These are phyloP conservation scores for Tilletiaria anomala DNA, from an alignment of 1,284 basidiomycete genomes.

Conservation along the genomic window DNA sequence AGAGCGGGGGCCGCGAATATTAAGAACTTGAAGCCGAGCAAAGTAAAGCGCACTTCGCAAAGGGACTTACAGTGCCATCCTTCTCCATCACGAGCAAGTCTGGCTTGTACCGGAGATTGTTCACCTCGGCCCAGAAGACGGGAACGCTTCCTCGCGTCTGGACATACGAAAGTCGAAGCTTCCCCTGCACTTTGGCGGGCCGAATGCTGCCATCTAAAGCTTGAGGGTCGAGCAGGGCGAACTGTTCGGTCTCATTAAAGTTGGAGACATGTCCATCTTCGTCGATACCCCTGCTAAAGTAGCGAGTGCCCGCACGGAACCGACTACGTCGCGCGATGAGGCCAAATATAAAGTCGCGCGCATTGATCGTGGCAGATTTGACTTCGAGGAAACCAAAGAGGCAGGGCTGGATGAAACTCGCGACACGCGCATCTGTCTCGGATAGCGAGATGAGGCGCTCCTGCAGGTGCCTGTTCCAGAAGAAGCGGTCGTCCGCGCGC, in stretches of 20 bases:
- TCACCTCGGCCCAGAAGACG: slow-evolving; percentile 92
- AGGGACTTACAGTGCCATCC: too few relatives aligned
- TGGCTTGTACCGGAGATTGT: slow-evolving; percentile 89
- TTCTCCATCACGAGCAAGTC: slow-evolving; percentile 92
- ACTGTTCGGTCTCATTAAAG: slow-evolving; percentile 44
- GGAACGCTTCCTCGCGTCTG: slow-evolving; percentile 90
- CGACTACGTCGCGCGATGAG: slow-evolving; percentile 86
- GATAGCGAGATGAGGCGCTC: slow-evolving; percentile 17
- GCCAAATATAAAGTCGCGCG: slow-evolving; percentile 64
- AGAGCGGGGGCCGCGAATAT: slow-evolving; percentile 75
- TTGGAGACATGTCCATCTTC: slow-evolving; percentile 45
- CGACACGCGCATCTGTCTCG: slow-evolving; percentile 46
- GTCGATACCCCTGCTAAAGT: slow-evolving; percentile 90
- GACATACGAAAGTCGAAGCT: slow-evolving; percentile 55
- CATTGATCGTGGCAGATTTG: slow-evolving; percentile 61
- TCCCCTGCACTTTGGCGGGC: slow-evolving; percentile 43
- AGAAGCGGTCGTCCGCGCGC: slow-evolving; percentile 86
- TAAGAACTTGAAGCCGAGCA: slow-evolving; percentile 54
- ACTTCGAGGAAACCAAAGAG: slow-evolving; percentile 56
- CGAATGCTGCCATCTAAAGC: neutral
- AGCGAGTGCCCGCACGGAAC: slow-evolving; percentile 86
- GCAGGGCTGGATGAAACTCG: slow-evolving; percentile 65
- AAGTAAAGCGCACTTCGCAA: slow-evolving; percentile 27
- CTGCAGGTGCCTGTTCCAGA: slow-evolving; percentile 74
- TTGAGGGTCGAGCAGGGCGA: slow-evolving; percentile 45